These are phyloP conservation scores for Gleditsia sinensis DNA, from an alignment of 306 rosid species.

Conservation along the genomic window DNA sequence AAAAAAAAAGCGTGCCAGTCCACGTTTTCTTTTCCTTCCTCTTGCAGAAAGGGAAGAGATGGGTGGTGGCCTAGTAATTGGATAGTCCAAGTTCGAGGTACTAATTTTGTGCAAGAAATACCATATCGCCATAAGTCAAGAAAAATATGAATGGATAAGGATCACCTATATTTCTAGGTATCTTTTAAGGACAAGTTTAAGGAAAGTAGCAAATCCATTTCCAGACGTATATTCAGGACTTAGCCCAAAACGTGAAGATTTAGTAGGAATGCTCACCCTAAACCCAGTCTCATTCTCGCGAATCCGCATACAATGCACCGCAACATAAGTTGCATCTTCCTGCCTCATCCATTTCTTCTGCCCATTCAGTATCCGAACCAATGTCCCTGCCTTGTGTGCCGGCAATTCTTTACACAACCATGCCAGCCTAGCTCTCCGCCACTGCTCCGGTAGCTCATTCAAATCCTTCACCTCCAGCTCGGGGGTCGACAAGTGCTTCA, in stretches of 20 bases:
- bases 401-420: conserved; percentile 57
- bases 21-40: too few relatives aligned
- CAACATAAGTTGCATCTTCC: conserved; percentile 59
- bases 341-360: conserved; percentile 88
- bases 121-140: background rate
- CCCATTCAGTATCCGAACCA: conserved; percentile 66
- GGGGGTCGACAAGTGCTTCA: conserved; percentile 33
- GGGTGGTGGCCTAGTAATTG: too few relatives aligned
- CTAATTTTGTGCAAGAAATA: background rate
- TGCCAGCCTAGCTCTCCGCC: conserved; percentile 56
- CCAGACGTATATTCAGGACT: background rate
- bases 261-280: conserved; percentile 39
- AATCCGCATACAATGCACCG: conserved; percentile 82
- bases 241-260: background rate
- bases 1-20: too few relatives aligned
- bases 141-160: background rate
- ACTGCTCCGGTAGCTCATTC: conserved; percentile 47
- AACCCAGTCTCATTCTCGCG: conserved; percentile 82
- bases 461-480: conserved; percentile 48
- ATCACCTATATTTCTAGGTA: background rate
- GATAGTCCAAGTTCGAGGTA: background rate
- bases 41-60: too few relatives aligned
- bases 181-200: background rate
- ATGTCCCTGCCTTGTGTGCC: conserved; percentile 40
- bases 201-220: background rate